Evolutionary conservation across 257 asterid species (phyloP).

Genomic region (Verbascum thapsus): DNA sequence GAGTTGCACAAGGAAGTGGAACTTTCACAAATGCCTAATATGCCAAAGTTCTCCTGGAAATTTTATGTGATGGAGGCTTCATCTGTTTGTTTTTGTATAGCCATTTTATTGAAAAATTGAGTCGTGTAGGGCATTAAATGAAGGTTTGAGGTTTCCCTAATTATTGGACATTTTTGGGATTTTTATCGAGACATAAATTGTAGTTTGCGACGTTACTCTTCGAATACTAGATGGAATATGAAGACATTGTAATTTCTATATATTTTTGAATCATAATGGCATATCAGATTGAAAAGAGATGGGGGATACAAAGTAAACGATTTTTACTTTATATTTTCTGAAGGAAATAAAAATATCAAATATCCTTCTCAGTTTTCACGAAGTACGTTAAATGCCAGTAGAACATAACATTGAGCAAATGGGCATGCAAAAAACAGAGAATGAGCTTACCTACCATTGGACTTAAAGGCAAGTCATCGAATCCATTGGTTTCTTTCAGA

Average conservation of each 20-base stretch:
- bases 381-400: neutral
- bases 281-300: neutral
- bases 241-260: neutral
- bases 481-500: conserved; percentile 50
- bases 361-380: conserved; percentile 4
- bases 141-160: too few species aligned
- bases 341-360: conserved; percentile 2
- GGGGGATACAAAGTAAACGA: neutral
- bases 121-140: too few species aligned
- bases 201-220: too few species aligned
- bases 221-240: too few species aligned
- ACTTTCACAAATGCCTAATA: neutral
- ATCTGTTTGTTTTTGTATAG: too few species aligned
- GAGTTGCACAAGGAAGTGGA: neutral
- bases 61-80: too few species aligned
- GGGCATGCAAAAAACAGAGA: conserved; percentile 35
- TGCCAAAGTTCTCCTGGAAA: too few species aligned
- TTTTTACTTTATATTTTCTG: neutral
- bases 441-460: conserved; percentile 86
- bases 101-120: too few species aligned
- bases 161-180: too few species aligned
- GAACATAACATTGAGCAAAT: neutral
- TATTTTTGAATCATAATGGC: neutral
- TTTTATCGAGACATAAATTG: too few species aligned
- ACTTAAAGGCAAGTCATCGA: conserved; percentile 69